Evolutionary conservation across 139 green algal species (phyloP), one percentile per base, ranked within the genome.

Genomic region (Pedinophyceae sp.): DNA sequence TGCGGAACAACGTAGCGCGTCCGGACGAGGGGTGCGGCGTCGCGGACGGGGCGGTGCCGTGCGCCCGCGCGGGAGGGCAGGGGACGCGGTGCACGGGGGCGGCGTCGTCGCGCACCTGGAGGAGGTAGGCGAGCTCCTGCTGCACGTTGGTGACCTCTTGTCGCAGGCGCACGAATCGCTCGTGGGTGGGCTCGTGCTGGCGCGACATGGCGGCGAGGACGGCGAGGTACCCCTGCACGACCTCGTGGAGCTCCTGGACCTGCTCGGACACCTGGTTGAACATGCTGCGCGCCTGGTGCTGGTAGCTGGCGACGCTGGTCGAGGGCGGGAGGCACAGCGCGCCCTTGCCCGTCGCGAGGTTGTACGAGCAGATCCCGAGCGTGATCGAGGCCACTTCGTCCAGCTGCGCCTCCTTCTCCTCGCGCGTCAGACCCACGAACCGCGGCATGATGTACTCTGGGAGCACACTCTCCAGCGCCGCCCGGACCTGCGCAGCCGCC

Each of bases 331-430:
- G 34, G 34, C 34, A 43, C 10, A 43, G 34, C 7, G 10, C 7
- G 23, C 47, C 58, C 23, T 18, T 64, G 53, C 61, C 57, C 18
- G 0, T 27, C 39, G 10, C 56, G 7, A 30, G 53, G 71, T 83
- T 83, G 72, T 68, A 82, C n/a, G 77, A 54, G 61, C 63, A 75
- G 45, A 86, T 81, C 54, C 77, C 77, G 1, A 71, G 45, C 0
- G 59, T 54, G 30, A 86, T 68, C 39, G 48, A 55, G 6, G 59
- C 50, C n/a, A 86, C 71, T 60, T 77, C 64, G 39, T 74, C 48
- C 54, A 85, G 51, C 64, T 78, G 70, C 53, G 28, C 16, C 20
- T 57, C 26, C 39, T 78, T 67, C 25, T 67, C 57, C 7, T 61
- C 41, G 17, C 51, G 41, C 3, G 47, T 7, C 3, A 82, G 62